Conservation (phyloP, 2,329 filamentous ascomycete genomes). For the Sclerotinia sclerotiorum region DNA sequence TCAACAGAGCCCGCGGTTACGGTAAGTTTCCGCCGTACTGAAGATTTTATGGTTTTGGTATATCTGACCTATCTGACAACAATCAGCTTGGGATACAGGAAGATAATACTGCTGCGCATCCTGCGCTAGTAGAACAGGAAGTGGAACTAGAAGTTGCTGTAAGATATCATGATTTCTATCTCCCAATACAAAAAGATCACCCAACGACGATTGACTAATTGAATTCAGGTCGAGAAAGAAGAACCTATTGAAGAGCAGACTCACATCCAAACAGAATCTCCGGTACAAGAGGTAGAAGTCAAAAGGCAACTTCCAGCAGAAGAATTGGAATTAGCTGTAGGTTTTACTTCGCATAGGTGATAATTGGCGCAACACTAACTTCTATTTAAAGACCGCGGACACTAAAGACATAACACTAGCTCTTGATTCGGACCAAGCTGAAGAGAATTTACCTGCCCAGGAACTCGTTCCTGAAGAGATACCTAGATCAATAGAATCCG, state of each 20-base stretch:
- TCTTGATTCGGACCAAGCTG: neutral
- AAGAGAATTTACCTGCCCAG: neutral
- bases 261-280: neutral
- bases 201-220: neutral
- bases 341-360: neutral
- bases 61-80: neutral
- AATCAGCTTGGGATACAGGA: neutral
- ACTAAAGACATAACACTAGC: neutral
- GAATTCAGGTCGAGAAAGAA: neutral
- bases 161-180: neutral
- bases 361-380: neutral
- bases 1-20: neutral
- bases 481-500: neutral
- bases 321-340: neutral
- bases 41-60: neutral
- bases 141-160: neutral
- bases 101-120: too few species aligned
- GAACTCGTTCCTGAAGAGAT: too few species aligned
- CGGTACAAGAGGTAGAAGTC: neutral
- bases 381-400: neutral
- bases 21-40: neutral
- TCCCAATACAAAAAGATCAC: neutral
- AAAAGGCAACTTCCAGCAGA: neutral
- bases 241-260: neutral
- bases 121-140: neutral